Evolutionary conservation across 805 yeast species (phyloP).

Genomic region (Teunomyces lycoperdinae): DNA sequence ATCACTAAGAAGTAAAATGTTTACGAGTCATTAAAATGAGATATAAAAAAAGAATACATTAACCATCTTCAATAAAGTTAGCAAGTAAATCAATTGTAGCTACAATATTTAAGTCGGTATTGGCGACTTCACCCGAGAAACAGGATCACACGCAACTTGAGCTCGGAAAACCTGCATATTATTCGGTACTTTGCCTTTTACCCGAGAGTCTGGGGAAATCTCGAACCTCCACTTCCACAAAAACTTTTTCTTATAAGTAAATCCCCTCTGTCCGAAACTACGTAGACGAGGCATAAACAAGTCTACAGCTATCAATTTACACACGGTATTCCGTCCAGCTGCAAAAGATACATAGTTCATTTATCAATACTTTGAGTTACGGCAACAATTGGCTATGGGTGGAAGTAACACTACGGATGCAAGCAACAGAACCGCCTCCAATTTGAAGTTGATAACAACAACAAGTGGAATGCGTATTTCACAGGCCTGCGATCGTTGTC

Average conservation of each 20-base stretch:
- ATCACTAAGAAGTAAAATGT: no score
- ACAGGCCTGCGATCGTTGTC: conserved; percentile 81
- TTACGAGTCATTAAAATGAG: no score
- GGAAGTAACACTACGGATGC: conserved; percentile 2
- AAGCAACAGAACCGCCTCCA: conserved; percentile 19
- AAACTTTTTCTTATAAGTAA: conserved; percentile 2
- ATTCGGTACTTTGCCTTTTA: not conserved
- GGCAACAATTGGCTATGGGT: not conserved
- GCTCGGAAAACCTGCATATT: not conserved
- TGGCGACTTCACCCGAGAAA: not conserved
- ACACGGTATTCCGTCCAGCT: not conserved
- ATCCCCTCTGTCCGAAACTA: conserved; percentile 3
- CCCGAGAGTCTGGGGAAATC: conserved; percentile 4
- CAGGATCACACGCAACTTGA: conserved; percentile 1
- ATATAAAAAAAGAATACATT: no score
- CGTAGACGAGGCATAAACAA: not conserved
- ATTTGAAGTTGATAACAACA: conserved; percentile 37
- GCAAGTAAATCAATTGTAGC: no score
- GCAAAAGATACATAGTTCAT: not conserved
- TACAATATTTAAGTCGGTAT: no score
- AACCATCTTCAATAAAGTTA: no score
- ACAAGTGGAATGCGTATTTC: conserved; percentile 51
- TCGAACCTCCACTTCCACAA: not conserved
- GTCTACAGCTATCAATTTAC: not conserved
- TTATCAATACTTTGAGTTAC: not conserved